A percentile compares a stretch with the other conserved stretches of the same genome.
Evolutionary conservation across 2,329 filamentous ascomycete species (phyloP).

Genomic region (Triangularia setosa): DNA sequence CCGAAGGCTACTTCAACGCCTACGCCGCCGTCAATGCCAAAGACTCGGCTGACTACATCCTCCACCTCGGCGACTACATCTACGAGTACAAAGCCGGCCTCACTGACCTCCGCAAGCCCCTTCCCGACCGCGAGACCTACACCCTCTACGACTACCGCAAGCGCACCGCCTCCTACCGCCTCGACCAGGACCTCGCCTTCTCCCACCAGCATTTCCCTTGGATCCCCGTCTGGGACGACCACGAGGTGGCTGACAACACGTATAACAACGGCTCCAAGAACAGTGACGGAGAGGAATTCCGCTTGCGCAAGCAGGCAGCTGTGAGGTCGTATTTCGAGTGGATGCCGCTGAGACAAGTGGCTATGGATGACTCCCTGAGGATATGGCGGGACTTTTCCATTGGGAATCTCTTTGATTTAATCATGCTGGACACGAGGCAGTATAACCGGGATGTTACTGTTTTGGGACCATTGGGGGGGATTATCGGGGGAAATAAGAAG

Average conservation of each 20-base stretch:
- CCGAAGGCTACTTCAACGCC: constrained; percentile 56
- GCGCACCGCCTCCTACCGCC: constrained; percentile 55
- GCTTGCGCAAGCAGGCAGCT: constrained; percentile 69
- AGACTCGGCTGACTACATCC: constrained; percentile 56
- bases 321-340: constrained; percentile 68
- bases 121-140: constrained; percentile 49
- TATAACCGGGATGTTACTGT: constrained; percentile 64
- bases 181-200: constrained; percentile 55
- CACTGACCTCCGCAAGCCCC: constrained; percentile 46
- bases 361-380: constrained; percentile 65
- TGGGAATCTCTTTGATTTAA: constrained; percentile 61
- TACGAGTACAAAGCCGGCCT: constrained; percentile 56
- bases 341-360: constrained; percentile 54
- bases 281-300: constrained; percentile 63
- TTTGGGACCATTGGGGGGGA: constrained; percentile 27
- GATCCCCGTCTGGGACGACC: constrained; percentile 64
- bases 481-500: constrained; percentile 53
- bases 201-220: constrained; percentile 56
- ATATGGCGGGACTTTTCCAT: constrained; percentile 66
- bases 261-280: constrained; percentile 65
- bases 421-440: constrained; percentile 66
- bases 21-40: constrained; percentile 57
- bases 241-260: constrained; percentile 57
- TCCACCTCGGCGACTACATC: constrained; percentile 60
- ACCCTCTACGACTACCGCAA: constrained; percentile 57